Conservation (phyloP, 352 stramenopile species). For the Pythium pyrilobum region DNA sequence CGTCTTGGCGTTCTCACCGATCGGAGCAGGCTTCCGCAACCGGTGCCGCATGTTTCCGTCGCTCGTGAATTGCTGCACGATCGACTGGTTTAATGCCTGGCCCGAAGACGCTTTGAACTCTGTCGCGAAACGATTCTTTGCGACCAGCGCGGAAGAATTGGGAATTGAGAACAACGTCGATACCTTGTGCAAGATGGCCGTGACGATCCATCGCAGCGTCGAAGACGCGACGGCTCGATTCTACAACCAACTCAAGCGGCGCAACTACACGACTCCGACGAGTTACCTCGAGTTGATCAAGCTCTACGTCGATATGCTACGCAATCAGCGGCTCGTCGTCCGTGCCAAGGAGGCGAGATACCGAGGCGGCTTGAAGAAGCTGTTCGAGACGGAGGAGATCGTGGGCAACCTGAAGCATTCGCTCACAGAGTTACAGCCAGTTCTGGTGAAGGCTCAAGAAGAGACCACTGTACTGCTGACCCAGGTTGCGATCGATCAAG, state of each 20-base stretch:
- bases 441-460: constrained; percentile 85
- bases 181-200: constrained; percentile 88
- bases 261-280: constrained; percentile 95
- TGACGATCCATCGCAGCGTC: constrained; percentile 91
- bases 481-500: constrained; percentile 90
- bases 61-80: constrained; percentile 93
- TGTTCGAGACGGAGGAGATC: constrained; percentile 91
- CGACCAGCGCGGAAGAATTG: constrained; percentile 71
- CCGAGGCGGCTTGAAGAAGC: constrained; percentile 86
- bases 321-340: constrained; percentile 79
- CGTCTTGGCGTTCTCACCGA: constrained; percentile 91
- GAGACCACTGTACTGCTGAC: constrained; percentile 82
- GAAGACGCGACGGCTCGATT: constrained; percentile 78
- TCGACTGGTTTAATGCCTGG: constrained; percentile 97
- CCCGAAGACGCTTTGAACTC: constrained; percentile 91
- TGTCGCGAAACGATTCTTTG: constrained; percentile 89
- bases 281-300: constrained; percentile 95
- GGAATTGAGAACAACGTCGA: constrained; percentile 88
- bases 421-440: constrained; percentile 89
- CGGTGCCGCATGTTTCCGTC: constrained; percentile 93
- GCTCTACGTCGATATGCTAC: constrained; percentile 90
- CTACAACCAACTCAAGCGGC: constrained; percentile 80
- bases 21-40: constrained; percentile 89
- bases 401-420: constrained; percentile 90
- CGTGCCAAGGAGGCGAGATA: constrained; percentile 79